phyloP scores from a whole-genome alignment of 768 basidiomycete genomes.

The Agrocybe pediades region DNA sequence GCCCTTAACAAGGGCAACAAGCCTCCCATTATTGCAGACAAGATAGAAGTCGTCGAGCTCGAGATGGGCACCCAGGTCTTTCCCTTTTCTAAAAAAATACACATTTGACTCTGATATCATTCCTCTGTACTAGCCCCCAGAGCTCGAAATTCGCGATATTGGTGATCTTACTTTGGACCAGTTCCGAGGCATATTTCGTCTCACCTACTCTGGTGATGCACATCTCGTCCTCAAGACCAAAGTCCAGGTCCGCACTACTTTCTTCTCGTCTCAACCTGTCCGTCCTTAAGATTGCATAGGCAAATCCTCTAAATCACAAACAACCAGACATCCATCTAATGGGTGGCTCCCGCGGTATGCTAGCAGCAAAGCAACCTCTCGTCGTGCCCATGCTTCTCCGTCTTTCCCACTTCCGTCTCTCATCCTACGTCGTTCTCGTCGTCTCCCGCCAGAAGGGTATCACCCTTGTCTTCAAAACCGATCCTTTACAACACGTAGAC shows the following conservation, averaged over 20 bases:
- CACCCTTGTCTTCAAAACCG: conserved; percentile 99
- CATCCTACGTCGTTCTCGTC: conserved; percentile 95
- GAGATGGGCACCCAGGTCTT: conserved; percentile 96
- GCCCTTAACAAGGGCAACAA: conserved; percentile 97
- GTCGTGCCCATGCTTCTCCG: conserved; percentile 98
- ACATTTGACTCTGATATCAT: not conserved
- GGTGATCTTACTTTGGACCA: conserved; percentile 95
- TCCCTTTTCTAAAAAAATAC: not conserved
- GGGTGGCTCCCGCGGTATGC: conserved; percentile 81
- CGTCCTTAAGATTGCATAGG: conserved; percentile 44
- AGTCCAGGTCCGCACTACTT: conserved; percentile 69
- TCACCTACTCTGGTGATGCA: conserved; percentile 95
- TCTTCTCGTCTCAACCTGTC: not conserved
- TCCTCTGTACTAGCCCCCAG: conserved; percentile 76
- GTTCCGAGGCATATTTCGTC: conserved; percentile 94
- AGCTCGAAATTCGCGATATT: conserved; percentile 95
- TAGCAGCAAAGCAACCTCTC: conserved; percentile 92
- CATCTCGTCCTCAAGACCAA: conserved; percentile 87
- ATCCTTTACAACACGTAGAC: conserved; percentile 96
- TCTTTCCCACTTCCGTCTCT: conserved; percentile 91
- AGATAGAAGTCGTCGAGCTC: conserved; percentile 97
- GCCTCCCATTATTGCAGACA: conserved; percentile 96
- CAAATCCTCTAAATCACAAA: conserved; percentile 93
- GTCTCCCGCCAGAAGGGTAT: conserved; percentile 98
- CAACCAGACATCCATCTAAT: conserved; percentile 89